phyloP scores from a whole-genome alignment of 768 basidiomycete species.

The Austroboletus eburneus region DNA sequence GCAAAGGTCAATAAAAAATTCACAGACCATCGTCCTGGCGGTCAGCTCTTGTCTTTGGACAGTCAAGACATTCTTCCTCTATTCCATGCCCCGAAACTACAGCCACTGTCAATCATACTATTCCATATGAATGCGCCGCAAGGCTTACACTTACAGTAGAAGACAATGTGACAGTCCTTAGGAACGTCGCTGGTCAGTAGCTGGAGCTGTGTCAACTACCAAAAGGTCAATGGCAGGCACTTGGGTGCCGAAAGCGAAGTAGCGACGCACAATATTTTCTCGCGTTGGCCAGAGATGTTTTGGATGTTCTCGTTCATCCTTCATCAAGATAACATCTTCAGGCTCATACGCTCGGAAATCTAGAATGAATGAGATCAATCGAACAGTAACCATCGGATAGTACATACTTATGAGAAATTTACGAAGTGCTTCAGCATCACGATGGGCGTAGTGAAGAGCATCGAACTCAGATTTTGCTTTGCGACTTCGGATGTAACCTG shows the following conservation, averaged over 20 bases:
- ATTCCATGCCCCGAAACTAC: slow-evolving; percentile 23
- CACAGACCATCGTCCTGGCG: slow-evolving; percentile 45
- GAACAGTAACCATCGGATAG: background rate
- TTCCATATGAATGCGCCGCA: too few species aligned
- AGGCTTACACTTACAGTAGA: slow-evolving; percentile 52
- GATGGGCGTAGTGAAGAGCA: slow-evolving; percentile 18
- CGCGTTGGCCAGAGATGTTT: slow-evolving; percentile 37
- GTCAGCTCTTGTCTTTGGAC: slow-evolving; percentile 40
- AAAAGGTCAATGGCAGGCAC: background rate
- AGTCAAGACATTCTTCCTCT: slow-evolving; percentile 20
- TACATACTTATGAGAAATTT: slow-evolving; percentile 16
- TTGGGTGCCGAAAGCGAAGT: background rate
- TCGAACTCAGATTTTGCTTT: background rate
- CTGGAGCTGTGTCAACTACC: slow-evolving; percentile 37
- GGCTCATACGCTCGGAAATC: slow-evolving; percentile 37
- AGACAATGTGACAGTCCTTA: slow-evolving; percentile 46
- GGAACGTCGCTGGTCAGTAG: slow-evolving; percentile 39
- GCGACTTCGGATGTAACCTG: slow-evolving; percentile 8
- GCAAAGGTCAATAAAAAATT: background rate
- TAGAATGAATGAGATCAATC: slow-evolving; percentile 12
- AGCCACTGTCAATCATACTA: background rate
- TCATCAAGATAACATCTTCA: slow-evolving; percentile 40
- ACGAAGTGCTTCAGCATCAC: slow-evolving; percentile 14
- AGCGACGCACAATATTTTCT: slow-evolving; percentile 39
- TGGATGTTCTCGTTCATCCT: slow-evolving; percentile 34